A percentile compares a stretch with the other conserved stretches of the same genome.
These are phyloP conservation scores for Antitrichia curtipendula DNA, from an alignment of 225 moss, liverwort and hornwort species.

Conservation along the genomic window DNA sequence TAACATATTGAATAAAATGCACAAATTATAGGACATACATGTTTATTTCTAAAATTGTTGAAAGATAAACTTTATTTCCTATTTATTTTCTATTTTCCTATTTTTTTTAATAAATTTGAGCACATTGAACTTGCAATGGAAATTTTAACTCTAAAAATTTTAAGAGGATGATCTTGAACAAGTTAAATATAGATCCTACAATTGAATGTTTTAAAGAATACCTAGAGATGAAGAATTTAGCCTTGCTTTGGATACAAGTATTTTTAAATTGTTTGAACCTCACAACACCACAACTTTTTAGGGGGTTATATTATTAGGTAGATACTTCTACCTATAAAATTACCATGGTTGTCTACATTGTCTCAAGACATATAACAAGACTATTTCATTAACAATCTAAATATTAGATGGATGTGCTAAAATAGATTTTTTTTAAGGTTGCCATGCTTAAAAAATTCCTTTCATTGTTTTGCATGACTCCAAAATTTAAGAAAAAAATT, in stretches of 20 bases:
- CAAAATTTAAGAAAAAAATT: background rate
- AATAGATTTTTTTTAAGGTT: background rate
- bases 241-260: background rate
- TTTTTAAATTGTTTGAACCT: background rate
- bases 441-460: background rate
- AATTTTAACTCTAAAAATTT: background rate
- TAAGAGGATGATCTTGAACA: background rate
- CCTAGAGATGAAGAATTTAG: background rate
- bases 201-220: rapidly evolving
- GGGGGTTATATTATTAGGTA: background rate
- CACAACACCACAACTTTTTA: background rate
- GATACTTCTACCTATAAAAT: background rate
- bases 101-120: background rate
- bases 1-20: background rate
- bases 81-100: rapidly evolving
- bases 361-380: background rate
- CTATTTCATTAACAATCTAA: background rate
- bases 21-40: background rate
- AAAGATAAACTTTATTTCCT: background rate
- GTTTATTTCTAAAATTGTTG: background rate
- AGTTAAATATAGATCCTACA: background rate
- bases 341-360: background rate
- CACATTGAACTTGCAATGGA: background rate
- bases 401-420: background rate
- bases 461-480: background rate